phyloP scores from a whole-genome alignment of 495 filamentous ascomycete species.

The Aspergillus baeticus region DNA sequence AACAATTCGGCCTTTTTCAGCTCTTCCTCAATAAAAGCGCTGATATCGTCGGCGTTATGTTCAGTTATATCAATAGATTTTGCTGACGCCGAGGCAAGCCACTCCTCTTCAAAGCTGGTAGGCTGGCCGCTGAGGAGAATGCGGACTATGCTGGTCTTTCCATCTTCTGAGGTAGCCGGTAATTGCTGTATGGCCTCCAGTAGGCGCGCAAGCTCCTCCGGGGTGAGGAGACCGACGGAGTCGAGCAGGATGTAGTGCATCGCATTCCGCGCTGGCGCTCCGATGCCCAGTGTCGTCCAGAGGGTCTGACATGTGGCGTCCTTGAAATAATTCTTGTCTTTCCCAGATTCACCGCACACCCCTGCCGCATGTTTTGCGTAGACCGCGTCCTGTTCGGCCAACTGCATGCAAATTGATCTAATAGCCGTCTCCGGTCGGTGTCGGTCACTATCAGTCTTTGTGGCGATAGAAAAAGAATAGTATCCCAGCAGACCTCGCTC shows the following conservation, averaged over 20 bases:
- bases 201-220: background rate
- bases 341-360: constrained; percentile 10
- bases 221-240: constrained; percentile 14
- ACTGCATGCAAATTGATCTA: constrained; percentile 21
- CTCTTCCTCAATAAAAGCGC: constrained; percentile 9
- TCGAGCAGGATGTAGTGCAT: constrained; percentile 25
- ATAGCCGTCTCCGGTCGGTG: constrained; percentile 19
- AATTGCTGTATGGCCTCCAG: no score
- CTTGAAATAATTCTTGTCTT: constrained; percentile 19
- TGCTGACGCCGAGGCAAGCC: background rate
- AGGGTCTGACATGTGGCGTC: constrained; percentile 22
- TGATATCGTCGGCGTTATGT: constrained; percentile 9
- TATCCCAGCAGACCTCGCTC: constrained; percentile 18
- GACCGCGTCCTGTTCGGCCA: constrained; percentile 23
- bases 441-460: constrained; percentile 15
- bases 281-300: constrained; percentile 22
- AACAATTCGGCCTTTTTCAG: constrained; percentile 10
- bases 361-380: constrained; percentile 18
- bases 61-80: constrained; percentile 8
- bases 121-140: constrained; percentile 11
- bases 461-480: constrained; percentile 21
- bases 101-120: background rate
- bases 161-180: background rate
- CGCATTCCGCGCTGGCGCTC: constrained; percentile 14
- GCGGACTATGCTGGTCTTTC: background rate